Evolutionary conservation across 2,329 filamentous ascomycete genomes (phyloP), one percentile per base, ranked within the genome.

Genomic region (Huntiella decipiens): DNA sequence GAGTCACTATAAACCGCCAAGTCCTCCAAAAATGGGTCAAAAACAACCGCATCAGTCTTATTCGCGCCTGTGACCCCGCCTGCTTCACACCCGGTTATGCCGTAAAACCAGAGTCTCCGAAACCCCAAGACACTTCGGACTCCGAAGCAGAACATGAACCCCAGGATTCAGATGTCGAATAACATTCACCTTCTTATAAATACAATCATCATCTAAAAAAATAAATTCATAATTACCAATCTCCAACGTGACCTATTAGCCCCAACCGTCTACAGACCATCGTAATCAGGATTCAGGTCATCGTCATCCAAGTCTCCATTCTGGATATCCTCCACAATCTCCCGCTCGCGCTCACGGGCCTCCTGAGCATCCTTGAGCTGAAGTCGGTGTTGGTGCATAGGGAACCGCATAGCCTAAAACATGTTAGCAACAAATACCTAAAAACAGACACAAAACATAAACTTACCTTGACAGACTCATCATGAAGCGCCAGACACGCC

Each of bases 361-460:
- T 98, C 92, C 63, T 96, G 88, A 0, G 91, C 91, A 56, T 93
- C 96, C 74, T 95, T 96, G 47, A 98, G 73, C 64, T 98, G 91
- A 47, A 96, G 71, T 13, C 91, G 77, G 64, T 98, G 91, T 63
- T 96, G 91, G 67, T 98, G 95, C 88, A 96, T 96, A 2, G 91
- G 91, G 65, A 96, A 98, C 46, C 91, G 78, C 91, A 98, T 98
- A 19, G 91, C 88, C 83, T 88, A 46, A n/a, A 44, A 4, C 50
- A 38, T 39, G 40, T 16, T 13, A 38, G 19, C 7, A 37, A 19
- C 36, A 19, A 19, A 17, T 15, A 13, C 5, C 15, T 12, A 31
- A 37, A 36, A n/a, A 19, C 13, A 36, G 7, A n/a, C 4, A 16
- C 15, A 44, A 5, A 5, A 16, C n/a, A n/a, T 8, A 37, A 50